Evolutionary conservation across 441 rosid species (phyloP).

Genomic region (Raphanus hybrid): DNA sequence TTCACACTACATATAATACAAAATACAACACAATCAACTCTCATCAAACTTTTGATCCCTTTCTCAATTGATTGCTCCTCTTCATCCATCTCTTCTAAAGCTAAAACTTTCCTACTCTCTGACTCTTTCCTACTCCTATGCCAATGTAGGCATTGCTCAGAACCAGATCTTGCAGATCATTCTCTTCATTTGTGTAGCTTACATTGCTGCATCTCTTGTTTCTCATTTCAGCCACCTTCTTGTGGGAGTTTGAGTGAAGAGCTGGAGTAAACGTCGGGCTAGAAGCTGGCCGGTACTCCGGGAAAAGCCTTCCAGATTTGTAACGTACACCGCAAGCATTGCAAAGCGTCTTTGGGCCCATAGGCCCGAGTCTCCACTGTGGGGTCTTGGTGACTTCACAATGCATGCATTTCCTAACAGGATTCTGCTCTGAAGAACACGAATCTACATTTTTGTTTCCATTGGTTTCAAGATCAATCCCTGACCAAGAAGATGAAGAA

Average conservation of each 20-base stretch:
- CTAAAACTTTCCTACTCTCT: conserved; percentile 39
- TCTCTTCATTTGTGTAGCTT: conserved; percentile 13
- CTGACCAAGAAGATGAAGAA: conserved; percentile 33
- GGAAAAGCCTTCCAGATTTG: conserved; percentile 94
- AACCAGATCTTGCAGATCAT: conserved; percentile 43
- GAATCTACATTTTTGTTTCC: conserved; percentile 40
- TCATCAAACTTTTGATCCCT: conserved; percentile 16
- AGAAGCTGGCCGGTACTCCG: conserved; percentile 97
- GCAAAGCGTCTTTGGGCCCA: conserved; percentile 97
- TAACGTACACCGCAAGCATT: conserved; percentile 95
- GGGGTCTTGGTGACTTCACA: conserved; percentile 97
- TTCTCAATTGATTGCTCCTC: conserved; percentile 12
- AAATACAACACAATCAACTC: conserved; percentile 43
- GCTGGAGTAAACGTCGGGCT: conserved; percentile 91
- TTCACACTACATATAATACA: conserved; percentile 42
- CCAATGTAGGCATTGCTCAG: conserved; percentile 56
- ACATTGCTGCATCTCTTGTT: conserved; percentile 49
- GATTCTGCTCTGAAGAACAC: conserved; percentile 39
- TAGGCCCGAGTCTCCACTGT: conserved; percentile 97
- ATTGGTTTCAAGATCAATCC: conserved; percentile 34
- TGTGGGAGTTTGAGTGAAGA: conserved; percentile 91
- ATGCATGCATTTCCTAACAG: conserved; percentile 86
- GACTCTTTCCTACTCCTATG: conserved; percentile 45
- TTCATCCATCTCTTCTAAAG: conserved; percentile 38
- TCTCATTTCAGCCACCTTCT: conserved; percentile 96